Conservation (phyloP, 2,329 filamentous ascomycete species). For the Cladosporium velox region DNA sequence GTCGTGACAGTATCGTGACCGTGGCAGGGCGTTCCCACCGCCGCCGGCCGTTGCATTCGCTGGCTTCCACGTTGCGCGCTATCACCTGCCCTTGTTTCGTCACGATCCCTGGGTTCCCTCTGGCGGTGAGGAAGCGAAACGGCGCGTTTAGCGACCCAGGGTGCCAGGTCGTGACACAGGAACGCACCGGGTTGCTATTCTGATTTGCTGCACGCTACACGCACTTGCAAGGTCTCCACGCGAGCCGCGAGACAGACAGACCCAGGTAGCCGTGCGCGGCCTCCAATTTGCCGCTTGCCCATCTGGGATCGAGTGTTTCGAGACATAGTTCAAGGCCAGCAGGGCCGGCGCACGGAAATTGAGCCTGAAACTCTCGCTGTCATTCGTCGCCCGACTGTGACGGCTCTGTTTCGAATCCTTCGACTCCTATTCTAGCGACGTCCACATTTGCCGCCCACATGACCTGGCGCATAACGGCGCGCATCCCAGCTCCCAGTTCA, state of each 20-base stretch:
- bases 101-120: constrained; percentile 10
- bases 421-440: constrained; percentile 21
- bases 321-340: background rate
- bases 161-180: constrained; percentile 7
- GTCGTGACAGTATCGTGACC: background rate
- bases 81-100: constrained; percentile 17
- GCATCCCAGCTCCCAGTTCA: constrained; percentile 12
- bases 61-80: constrained; percentile 18
- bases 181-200: constrained; percentile 10
- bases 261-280: constrained; percentile 1
- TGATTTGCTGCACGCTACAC: constrained; percentile 18
- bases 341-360: constrained; percentile 12
- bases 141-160: constrained; percentile 16
- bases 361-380: constrained; percentile 3
- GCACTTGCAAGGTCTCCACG: constrained; percentile 18
- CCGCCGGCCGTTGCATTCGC: constrained; percentile 13
- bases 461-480: constrained; percentile 14
- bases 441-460: constrained; percentile 18
- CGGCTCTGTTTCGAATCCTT: constrained; percentile 21
- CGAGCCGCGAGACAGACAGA: constrained; percentile 18
- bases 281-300: constrained; percentile 1
- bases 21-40: constrained; percentile 13
- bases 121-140: constrained; percentile 18
- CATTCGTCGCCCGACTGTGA: constrained; percentile 17
- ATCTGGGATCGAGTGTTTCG: background rate